These are phyloP conservation scores for Hibiscus syriacus DNA, from an alignment of 345 rosid genomes.

Conservation along the genomic window DNA sequence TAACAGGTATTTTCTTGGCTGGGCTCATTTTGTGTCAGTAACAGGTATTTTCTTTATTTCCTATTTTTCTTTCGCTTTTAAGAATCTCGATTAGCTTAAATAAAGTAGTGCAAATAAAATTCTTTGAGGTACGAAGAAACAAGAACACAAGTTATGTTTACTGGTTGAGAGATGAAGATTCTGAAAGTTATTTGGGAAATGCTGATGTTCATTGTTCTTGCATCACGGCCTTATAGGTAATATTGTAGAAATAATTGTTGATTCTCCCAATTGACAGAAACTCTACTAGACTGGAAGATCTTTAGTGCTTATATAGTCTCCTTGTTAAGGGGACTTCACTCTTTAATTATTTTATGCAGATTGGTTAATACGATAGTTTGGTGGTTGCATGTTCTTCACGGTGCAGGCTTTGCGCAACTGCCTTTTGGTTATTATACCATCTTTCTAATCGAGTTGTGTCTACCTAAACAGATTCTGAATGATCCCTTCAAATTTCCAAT, in stretches of 20 bases:
- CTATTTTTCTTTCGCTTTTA: neutral
- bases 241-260: neutral
- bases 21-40: conserved; percentile 62
- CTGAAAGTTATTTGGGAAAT: neutral
- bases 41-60: conserved; percentile 33
- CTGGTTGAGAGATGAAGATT: conserved; percentile 5
- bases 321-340: neutral
- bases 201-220: neutral
- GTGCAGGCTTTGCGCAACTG: no score
- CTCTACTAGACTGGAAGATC: neutral
- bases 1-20: no score
- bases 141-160: neutral
- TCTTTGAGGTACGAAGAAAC: neutral
- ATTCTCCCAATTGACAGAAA: neutral
- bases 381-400: no score
- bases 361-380: neutral
- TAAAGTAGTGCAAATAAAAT: conserved; percentile 6
- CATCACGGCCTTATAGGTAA: conserved; percentile 1
- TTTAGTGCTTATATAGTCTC: neutral
- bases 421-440: no score
- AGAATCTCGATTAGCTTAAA: neutral
- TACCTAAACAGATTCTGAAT: neutral
- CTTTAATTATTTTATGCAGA: neutral
- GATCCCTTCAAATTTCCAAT: neutral
- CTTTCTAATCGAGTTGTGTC: neutral